These are phyloP conservation scores for Macadamia integrifolia DNA, from an alignment of 164 flowering plant species.

Conservation along the genomic window DNA sequence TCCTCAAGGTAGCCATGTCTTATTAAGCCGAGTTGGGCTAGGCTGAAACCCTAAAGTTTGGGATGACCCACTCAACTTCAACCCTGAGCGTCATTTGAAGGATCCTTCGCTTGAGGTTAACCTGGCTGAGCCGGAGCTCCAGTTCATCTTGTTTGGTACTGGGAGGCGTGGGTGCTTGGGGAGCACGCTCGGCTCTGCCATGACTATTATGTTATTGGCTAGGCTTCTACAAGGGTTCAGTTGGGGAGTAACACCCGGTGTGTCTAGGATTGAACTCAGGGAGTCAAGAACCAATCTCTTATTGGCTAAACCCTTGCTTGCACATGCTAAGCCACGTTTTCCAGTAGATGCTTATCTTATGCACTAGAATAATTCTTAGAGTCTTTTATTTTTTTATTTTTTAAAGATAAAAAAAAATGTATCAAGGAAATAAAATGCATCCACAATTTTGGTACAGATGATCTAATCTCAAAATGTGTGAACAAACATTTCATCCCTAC, in stretches of 20 bases:
- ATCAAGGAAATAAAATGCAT: no score
- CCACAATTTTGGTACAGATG: no score
- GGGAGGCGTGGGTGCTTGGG: constrained; percentile 43
- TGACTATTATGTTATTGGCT: no score
- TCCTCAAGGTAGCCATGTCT: constrained; percentile 26
- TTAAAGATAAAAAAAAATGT: no score
- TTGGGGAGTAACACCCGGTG: constrained; percentile 19
- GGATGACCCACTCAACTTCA: no score
- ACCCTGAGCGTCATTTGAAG: no score
- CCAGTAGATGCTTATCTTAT: constrained; percentile 9
- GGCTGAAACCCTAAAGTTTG: constrained; percentile 28
- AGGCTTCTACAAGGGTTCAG: constrained; percentile 33
- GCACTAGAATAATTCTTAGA: not conserved
- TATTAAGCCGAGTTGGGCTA: constrained; percentile 17
- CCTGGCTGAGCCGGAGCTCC: constrained; percentile 25
- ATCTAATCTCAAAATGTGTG: no score
- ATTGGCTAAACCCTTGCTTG: constrained; percentile 23
- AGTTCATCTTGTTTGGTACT: constrained; percentile 33
- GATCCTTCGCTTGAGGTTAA: constrained; percentile 22
- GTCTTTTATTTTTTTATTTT: no score
- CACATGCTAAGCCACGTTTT: constrained; percentile 28
- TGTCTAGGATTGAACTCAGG: constrained; percentile 9
- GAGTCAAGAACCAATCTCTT: constrained; percentile 20
- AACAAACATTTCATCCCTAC: no score
- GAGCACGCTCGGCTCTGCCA: constrained; percentile 20